These are phyloP conservation scores for Fusarium sp. DNA, from an alignment of 2,329 filamentous ascomycete species.

Conservation along the genomic window DNA sequence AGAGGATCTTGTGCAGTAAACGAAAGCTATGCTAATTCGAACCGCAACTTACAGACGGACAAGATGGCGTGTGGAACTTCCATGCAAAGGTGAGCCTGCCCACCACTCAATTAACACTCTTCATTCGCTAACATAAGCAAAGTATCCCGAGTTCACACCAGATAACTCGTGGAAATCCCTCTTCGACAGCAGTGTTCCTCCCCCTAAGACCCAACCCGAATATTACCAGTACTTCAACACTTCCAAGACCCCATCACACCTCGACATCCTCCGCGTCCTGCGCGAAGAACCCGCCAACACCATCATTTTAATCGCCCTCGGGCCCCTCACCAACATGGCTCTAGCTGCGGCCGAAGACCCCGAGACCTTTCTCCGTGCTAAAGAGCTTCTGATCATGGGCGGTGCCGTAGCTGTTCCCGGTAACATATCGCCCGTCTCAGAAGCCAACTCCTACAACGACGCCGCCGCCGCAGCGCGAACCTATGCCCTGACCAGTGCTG, in stretches of 20 bases:
- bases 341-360: background rate
- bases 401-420: background rate
- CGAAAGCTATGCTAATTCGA: background rate
- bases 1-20: no score
- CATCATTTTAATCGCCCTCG: background rate
- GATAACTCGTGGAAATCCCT: background rate
- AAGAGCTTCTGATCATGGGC: background rate
- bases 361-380: background rate
- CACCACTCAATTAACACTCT: background rate
- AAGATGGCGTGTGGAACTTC: background rate
- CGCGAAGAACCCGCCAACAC: background rate
- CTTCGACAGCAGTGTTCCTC: background rate
- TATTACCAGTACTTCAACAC: background rate
- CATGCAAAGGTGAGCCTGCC: background rate
- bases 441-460: background rate
- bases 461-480: background rate
- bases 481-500: background rate
- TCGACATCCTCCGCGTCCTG: background rate
- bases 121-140: background rate
- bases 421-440: background rate
- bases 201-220: background rate
- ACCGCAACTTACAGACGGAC: background rate
- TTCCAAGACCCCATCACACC: background rate
- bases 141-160: background rate
- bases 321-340: background rate